These are phyloP conservation scores for Beauveria sp. DNA, from an alignment of 2,329 filamentous ascomycete species.

Conservation along the genomic window DNA sequence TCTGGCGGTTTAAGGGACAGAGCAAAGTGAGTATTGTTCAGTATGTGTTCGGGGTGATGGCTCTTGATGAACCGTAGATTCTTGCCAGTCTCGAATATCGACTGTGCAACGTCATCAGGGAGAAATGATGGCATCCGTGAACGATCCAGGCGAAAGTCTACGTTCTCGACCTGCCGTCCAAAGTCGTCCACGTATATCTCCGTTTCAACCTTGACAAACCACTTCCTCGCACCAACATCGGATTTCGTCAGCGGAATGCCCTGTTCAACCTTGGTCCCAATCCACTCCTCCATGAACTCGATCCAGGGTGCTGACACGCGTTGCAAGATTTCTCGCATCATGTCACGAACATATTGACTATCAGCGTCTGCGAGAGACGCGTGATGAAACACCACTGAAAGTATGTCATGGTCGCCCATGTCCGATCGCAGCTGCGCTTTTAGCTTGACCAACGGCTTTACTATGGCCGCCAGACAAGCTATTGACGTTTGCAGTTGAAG, in stretches of 20 bases:
- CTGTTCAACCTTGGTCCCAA: constrained; percentile 57
- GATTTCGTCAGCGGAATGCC: constrained; percentile 46
- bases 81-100: constrained; percentile 72
- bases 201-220: constrained; percentile 54
- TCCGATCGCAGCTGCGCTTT: constrained; percentile 37
- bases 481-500: constrained; percentile 46
- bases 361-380: constrained; percentile 58
- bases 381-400: constrained; percentile 55
- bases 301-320: constrained; percentile 60
- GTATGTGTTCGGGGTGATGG: constrained; percentile 63
- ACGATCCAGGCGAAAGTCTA: constrained; percentile 56
- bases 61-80: constrained; percentile 65
- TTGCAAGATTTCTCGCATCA: constrained; percentile 60
- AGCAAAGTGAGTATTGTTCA: constrained; percentile 47
- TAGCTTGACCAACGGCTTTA: constrained; percentile 45
- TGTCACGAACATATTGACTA: constrained; percentile 51
- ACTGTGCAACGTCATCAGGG: constrained; percentile 57
- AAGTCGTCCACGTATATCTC: constrained; percentile 50
- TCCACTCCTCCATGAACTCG: constrained; percentile 63
- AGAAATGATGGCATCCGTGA: constrained; percentile 66
- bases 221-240: constrained; percentile 36
- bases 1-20: constrained; percentile 42
- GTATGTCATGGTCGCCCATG: constrained; percentile 50
- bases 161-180: constrained; percentile 47
- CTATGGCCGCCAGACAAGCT: constrained; percentile 37